phyloP scores from a whole-genome alignment of 306 rosid genomes.

The Ammopiptanthus mongolicus region DNA sequence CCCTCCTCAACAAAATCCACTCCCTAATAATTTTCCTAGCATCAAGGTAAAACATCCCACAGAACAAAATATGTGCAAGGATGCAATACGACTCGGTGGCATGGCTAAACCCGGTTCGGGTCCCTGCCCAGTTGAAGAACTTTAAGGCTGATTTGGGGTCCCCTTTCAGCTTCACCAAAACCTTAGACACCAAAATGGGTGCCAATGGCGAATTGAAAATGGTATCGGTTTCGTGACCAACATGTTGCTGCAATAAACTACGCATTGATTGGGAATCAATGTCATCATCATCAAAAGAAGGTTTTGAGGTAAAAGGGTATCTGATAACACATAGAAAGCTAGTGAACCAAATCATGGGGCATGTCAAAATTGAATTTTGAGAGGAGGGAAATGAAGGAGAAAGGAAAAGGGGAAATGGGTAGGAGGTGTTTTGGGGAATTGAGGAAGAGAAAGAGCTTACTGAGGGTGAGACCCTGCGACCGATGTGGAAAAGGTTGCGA shows the following conservation, averaged over 20 bases:
- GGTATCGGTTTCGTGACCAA: slow-evolving; percentile 34
- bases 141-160: slow-evolving; percentile 64
- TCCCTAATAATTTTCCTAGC: slow-evolving; percentile 54
- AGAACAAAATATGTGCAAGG: slow-evolving; percentile 65
- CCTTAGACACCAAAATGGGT: slow-evolving; percentile 62
- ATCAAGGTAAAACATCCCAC: slow-evolving; percentile 53
- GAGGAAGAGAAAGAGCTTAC: slow-evolving; percentile 57
- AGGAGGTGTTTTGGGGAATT: slow-evolving; percentile 8
- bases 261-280: slow-evolving; percentile 40
- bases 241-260: slow-evolving; percentile 35
- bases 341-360: slow-evolving; percentile 54
- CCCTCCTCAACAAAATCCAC: slow-evolving; percentile 46
- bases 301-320: slow-evolving; percentile 60
- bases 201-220: slow-evolving; percentile 55
- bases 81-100: slow-evolving; percentile 65
- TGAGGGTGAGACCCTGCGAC: slow-evolving; percentile 51
- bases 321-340: slow-evolving; percentile 50
- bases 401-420: slow-evolving; percentile 21
- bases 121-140: slow-evolving; percentile 61
- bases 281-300: slow-evolving; percentile 28
- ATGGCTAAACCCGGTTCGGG: slow-evolving; percentile 48
- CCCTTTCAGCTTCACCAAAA: slow-evolving; percentile 52
- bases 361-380: slow-evolving; percentile 30
- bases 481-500: slow-evolving; percentile 53
- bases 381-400: slow-evolving; percentile 15